Conservation (phyloP, 257 asterid genomes). For the Solanum chaucha region DNA sequence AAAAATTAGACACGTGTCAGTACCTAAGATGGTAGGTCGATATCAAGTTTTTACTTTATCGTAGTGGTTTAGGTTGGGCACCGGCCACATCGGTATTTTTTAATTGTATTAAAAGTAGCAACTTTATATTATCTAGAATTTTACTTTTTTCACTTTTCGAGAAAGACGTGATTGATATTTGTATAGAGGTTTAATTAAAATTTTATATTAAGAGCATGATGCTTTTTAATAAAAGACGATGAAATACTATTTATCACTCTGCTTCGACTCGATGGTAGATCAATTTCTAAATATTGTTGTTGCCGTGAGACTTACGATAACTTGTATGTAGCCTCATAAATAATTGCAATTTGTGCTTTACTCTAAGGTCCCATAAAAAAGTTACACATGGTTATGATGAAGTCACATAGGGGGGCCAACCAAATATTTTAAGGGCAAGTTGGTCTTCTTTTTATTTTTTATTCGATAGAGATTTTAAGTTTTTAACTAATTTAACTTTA, state of each 20-base stretch:
- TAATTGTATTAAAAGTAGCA: neutral
- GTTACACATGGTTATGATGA: neutral
- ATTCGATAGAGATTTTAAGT: neutral
- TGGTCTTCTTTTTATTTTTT: neutral
- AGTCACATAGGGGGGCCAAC: neutral
- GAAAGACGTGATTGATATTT: neutral
- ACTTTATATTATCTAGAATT: neutral
- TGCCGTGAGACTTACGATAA: neutral
- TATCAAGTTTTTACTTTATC: neutral
- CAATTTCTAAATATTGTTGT: neutral
- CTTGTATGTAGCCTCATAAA: neutral
- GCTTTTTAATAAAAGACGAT: neutral
- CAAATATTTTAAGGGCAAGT: neutral
- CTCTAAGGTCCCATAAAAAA: neutral
- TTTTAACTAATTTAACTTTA: too few species aligned
- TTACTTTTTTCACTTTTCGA: neutral
- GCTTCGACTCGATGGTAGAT: neutral
- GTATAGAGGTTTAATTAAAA: accelerated
- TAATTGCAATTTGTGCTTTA: neutral
- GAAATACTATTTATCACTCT: neutral
- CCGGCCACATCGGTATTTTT: neutral
- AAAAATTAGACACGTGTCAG: neutral
- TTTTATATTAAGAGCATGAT: too few species aligned
- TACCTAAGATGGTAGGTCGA: neutral
- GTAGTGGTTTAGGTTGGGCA: neutral